Evolutionary conservation across 768 basidiomycete genomes (phyloP), one percentile per base, ranked within the genome.

Genomic region (Myochromella boudieri): DNA sequence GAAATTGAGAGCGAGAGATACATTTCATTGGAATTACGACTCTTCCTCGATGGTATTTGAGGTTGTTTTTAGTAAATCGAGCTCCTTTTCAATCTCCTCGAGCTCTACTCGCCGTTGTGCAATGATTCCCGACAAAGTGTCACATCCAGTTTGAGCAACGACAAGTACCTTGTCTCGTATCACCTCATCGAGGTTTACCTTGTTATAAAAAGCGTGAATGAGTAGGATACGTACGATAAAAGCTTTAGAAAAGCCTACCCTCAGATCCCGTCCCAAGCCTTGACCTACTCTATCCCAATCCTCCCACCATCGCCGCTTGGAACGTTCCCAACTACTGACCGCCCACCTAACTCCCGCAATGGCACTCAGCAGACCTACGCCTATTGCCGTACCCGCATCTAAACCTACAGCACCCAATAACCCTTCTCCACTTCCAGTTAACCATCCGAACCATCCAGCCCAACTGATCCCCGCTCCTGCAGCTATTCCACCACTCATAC

Each of bases 281-380:
- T 81, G 70, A 5, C 78, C 76, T 3, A 87, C 70, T 39, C 87
- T 71, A 15, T 57, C 58, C 72, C 81, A 85, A 59, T 89, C 86
- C 43, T 77, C 72, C 78, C 78, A 76, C 86, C 87, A 91, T 49
- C 67, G 68, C 46, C 64, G 68, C 61, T 85, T 84, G 3, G 81
- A 80, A 53, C 71, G 78, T 46, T 88, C 85, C 85, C 87, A 91
- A 48, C 69, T 70, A 10, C 79, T 76, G 4, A 85, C 70, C 1
- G 76, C 77, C 82, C 84, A 87, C 32, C 85, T 68, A 32, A 87
- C 49, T 37, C 80, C 75, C 2, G 64, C 55, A 5, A 76, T 60
- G 0, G 74, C 70, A 15, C 73, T 66, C 9, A 91, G 60, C 44
- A 76, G 68, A 10, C 84, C 85, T 0, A 78, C 62, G 2, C 84